Conservation (phyloP, 108 stramenopile genomes). For the Stephanodiscus triporus region DNA sequence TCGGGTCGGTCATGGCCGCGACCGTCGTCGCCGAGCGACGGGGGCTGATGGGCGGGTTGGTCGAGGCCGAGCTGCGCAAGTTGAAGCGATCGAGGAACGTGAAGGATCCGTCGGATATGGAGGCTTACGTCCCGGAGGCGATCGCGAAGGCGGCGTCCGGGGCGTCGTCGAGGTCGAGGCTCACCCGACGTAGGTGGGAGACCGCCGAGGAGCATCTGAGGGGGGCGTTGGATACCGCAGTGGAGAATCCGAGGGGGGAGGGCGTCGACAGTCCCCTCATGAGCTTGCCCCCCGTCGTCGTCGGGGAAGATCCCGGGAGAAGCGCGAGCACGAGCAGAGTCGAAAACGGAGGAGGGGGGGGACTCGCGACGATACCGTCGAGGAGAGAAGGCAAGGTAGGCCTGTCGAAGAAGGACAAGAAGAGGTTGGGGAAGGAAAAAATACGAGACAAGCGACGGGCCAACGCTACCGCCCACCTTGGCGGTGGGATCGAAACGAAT, state of each 20-base stretch:
- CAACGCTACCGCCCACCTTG: slow-evolving; percentile 5
- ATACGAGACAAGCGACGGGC: slow-evolving; percentile 35
- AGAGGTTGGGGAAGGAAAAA: slow-evolving; percentile 39
- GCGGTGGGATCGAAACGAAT: background rate
- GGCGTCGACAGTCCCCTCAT: slow-evolving; percentile 34
- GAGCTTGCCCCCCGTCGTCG: slow-evolving; percentile 24
- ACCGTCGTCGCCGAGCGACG: slow-evolving; percentile 54
- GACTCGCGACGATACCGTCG: slow-evolving; percentile 2
- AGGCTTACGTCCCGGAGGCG: slow-evolving; percentile 40
- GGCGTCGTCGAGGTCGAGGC: slow-evolving; percentile 28
- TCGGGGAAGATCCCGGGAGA: background rate
- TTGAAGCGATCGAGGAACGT: slow-evolving; percentile 30
- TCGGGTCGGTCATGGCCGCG: slow-evolving; percentile 73
- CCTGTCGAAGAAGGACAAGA: slow-evolving; percentile 44
- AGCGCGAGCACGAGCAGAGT: background rate
- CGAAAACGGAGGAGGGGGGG: background rate
- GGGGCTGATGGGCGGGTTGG: slow-evolving; percentile 34
- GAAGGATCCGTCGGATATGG: slow-evolving; percentile 21
- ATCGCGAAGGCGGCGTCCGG: slow-evolving; percentile 32
- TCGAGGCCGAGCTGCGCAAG: slow-evolving; percentile 53
- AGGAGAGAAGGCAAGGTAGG: slow-evolving; percentile 27
- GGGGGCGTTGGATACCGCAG: slow-evolving; percentile 64
- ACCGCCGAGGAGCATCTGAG: slow-evolving; percentile 83
- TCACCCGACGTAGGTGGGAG: slow-evolving; percentile 72
- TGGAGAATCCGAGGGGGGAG: slow-evolving; percentile 74